Percentiles rank a stretch among this genome's conserved stretches.
phyloP scores from a whole-genome alignment of 495 filamentous ascomycete species.

The Podospora pseudoanserina region DNA sequence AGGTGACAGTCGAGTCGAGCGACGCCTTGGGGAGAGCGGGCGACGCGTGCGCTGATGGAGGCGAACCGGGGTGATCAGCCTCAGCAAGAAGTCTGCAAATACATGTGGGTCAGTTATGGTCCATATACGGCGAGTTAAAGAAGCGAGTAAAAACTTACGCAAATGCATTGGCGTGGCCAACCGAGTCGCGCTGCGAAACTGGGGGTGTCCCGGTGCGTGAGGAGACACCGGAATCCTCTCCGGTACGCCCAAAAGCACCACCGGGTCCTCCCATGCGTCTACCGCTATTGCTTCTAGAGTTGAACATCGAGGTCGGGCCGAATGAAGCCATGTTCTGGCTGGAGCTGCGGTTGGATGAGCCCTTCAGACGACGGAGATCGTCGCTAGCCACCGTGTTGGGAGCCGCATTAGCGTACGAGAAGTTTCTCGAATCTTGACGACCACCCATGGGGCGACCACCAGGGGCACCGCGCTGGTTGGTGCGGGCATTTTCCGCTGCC shows the following conservation, averaged over 20 bases:
- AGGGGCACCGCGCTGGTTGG: constrained; percentile 56
- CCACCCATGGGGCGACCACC: constrained; percentile 67
- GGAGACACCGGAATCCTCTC: constrained; percentile 69
- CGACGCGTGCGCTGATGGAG: constrained; percentile 56
- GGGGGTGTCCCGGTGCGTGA: constrained; percentile 87
- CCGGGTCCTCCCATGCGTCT: constrained; percentile 68
- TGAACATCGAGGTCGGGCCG: constrained; percentile 76
- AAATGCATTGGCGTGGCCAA: constrained; percentile 79
- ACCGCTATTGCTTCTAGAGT: constrained; percentile 74
- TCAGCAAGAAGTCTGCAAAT: constrained; percentile 45
- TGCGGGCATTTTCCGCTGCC: constrained; percentile 58
- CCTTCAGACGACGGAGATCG: constrained; percentile 77
- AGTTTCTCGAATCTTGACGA: constrained; percentile 81
- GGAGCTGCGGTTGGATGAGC: constrained; percentile 48
- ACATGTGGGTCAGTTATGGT: constrained; percentile 22
- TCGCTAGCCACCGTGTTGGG: constrained; percentile 79
- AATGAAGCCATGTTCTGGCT: constrained; percentile 64
- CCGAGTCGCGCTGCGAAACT: constrained; percentile 61
- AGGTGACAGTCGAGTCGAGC: constrained; percentile 52
- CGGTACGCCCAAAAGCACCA: constrained; percentile 62
- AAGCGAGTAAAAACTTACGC: constrained; percentile 58
- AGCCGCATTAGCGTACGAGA: constrained; percentile 65
- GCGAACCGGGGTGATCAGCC: constrained; percentile 57
- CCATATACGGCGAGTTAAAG: constrained; percentile 14
- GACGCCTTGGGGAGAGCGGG: constrained; percentile 60